Conservation (phyloP, 331 rosid species). For the Prunus yedoensis region DNA sequence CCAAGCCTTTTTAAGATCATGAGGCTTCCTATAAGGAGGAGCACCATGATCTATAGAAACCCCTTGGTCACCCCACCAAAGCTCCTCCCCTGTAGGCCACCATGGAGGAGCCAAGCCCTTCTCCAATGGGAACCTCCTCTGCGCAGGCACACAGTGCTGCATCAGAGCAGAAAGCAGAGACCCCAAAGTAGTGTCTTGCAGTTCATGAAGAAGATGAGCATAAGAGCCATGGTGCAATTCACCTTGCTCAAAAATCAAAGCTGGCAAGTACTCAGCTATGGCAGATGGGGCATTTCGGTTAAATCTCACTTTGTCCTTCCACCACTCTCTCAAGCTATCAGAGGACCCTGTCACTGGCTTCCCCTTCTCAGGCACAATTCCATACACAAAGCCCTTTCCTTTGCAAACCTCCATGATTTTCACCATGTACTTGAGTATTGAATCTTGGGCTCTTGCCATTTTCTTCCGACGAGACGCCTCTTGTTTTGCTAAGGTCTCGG, state of each 20-base stretch:
- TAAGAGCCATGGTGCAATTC: slow-evolving; percentile 34
- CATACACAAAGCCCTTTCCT: slow-evolving; percentile 56
- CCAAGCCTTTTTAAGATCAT: slow-evolving; percentile 65
- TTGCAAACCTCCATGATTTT: slow-evolving; percentile 63
- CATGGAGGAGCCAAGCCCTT: slow-evolving; percentile 60
- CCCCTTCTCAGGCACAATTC: slow-evolving; percentile 51
- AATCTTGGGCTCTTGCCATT: slow-evolving; percentile 39
- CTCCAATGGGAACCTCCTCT: slow-evolving; percentile 49
- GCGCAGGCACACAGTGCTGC: slow-evolving; percentile 58
- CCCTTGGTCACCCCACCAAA: slow-evolving; percentile 63
- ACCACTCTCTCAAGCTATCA: slow-evolving; percentile 57
- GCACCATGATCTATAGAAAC: slow-evolving; percentile 35
- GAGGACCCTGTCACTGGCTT: slow-evolving; percentile 60
- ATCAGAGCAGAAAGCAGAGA: slow-evolving; percentile 61
- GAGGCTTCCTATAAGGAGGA: slow-evolving; percentile 59
- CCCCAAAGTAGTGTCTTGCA: slow-evolving; percentile 60
- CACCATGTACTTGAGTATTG: slow-evolving; percentile 58
- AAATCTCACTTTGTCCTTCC: slow-evolving; percentile 48
- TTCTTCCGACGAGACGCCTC: slow-evolving; percentile 46
- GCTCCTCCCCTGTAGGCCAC: slow-evolving; percentile 60
- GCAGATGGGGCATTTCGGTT: slow-evolving; percentile 38
- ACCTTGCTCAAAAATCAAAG: slow-evolving; percentile 1
- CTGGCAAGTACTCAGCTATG: slow-evolving; percentile 27
- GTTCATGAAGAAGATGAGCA: slow-evolving; percentile 44
- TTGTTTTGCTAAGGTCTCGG: slow-evolving; percentile 27